Evolutionary conservation across 805 yeast species (phyloP), one percentile per base, ranked within the genome.

Genomic region (Saccharomycopsis sp.): DNA sequence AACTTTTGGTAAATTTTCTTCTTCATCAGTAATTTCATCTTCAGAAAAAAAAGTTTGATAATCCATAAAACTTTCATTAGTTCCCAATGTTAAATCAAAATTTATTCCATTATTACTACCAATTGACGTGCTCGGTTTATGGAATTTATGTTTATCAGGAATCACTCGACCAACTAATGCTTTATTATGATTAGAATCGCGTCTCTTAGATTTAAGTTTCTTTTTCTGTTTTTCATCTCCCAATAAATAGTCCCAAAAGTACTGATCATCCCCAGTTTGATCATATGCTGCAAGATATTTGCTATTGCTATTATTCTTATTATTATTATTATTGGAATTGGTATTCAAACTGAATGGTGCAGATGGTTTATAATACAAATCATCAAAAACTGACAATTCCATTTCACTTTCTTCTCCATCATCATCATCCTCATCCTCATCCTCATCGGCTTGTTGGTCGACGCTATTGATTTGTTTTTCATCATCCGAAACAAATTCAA

Each of bases 1-100:
- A 4, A 82, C 77, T 2, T 79, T 79, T 3, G 97, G 96, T 36
- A 90, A 63, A 14, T 81, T 72, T n/a, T 77, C 73, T 58, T 90
- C 97, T 51, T 87, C 96, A 61, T 90, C 98, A 0, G 98, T 93
- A 13, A 95, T 85, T 55, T 89, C 96, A 35, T 93, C 95, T 3
- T 62, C 62, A 9, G 63, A 56, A 34, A 63, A 64, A 17, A 54
- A 36, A 17, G 59, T 61, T 24, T 66, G 71, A n/a, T 54, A 53
- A 27, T 61, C 59, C 22, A 49, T 58, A 11, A 55, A 53, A 6
- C 38, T 43, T 5, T 51, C 51, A 6, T 43, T 41, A 19, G 41
- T 27, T 5, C 49, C 50, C 4, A 45, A 24, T 3, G 45, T 24
- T 9, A 40, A 27, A 31, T 45, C 50, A 45, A 45, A 44, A 47